Base-by-base conservation (phyloP, 371 early-diverging fungal genomes). In the Circinella umbellata region DNA sequence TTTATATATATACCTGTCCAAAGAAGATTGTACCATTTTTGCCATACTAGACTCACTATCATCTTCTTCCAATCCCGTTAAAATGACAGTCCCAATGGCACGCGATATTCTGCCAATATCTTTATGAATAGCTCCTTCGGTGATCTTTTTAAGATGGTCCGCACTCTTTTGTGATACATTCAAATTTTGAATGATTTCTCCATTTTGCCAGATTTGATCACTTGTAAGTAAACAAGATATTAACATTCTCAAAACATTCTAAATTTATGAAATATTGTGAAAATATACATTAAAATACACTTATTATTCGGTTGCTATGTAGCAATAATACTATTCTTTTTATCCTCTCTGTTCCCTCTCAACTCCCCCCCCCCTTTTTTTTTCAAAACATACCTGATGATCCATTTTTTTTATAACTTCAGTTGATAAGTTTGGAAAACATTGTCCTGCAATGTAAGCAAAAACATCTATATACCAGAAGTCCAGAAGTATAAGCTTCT, bases 61-160 rank as follows among this genome's bases (percentile, higher is more conserved):
- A 3, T 35, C 48, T 48, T 62, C 61, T 4, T 18, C 63, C 34
- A 79, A 49, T n/a, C 66, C 54, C 37, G 67, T 36, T 35, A 73
- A 60, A 17, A 76, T 72, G 0, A 79, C 27, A 35, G 76, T 77
- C 6, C 73, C 82, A 18, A 79, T 68, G 0, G 79, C 76, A 38
- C 84, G 74, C 20, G 80, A 81, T 14, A 84, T 74, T 68, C 84
- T 73, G 13, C 84, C 84, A 63, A 84, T 75, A 39, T 84, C 82
- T 66, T 80, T 84, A 57, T 77, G 75, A 5, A 81, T 37, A n/a
- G 77, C 71, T 8, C 75, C 68, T 1, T 74, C 37, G 0, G 69
- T 34, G 17, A 81, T 67, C 4, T 61, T 36, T 2, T 69, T 63
- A 2, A 81, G 51, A 15, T 70, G 46, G 0, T 66, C 55, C 20